Evolutionary conservation across 345 rosid species (phyloP), one percentile per base, ranked within the genome.

Genomic region (Eutrema heterophyllum): DNA sequence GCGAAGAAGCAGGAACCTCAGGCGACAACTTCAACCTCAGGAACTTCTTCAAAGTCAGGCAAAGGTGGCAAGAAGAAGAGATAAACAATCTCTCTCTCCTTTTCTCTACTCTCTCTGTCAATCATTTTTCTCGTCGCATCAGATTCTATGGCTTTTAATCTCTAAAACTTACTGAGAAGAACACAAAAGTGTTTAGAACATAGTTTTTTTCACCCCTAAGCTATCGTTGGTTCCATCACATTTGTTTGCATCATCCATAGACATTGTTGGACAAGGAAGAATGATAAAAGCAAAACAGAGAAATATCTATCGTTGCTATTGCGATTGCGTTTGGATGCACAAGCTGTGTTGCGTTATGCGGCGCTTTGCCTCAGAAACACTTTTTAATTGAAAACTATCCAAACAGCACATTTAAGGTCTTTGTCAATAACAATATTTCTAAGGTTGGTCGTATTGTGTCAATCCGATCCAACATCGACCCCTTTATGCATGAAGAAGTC

Each of bases 41-140:
- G 74, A 14, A 61, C 56, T 72, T 73, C 78, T 44, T 78, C 81
- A 54, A 88, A 92, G 81, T 80, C 92, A 9, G 90, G 94, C 53
- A 92, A 90, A 83, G 86, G 92, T 45, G 88, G 97, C 51, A 92
- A 65, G 71, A 95, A 92, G 89, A 92, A 87, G 87, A 82, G 97
- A 84, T 88, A 82, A 73, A 70, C 60, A 14, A 63, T 11, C 21
- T 3, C 48, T 18, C 21, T 24, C 27, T 14, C 39, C 39, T 30
- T 30, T 30, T 1, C 39, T 36, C 41, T 38, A 8, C 12, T 38
- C 7, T 18, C 10, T 18, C 12, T 57, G 11, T 32, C 64, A 7
- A 18, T 55, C 15, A 29, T 56, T 62, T 70, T 46, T 54, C 58
- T 68, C 5, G 32, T 26, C 14, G 5, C 45, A 61, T 61, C 58